Evolutionary conservation across 177 flowering plant species (phyloP), one percentile per base, ranked within the genome.

Genomic region (Tripterygium wilfordii): DNA sequence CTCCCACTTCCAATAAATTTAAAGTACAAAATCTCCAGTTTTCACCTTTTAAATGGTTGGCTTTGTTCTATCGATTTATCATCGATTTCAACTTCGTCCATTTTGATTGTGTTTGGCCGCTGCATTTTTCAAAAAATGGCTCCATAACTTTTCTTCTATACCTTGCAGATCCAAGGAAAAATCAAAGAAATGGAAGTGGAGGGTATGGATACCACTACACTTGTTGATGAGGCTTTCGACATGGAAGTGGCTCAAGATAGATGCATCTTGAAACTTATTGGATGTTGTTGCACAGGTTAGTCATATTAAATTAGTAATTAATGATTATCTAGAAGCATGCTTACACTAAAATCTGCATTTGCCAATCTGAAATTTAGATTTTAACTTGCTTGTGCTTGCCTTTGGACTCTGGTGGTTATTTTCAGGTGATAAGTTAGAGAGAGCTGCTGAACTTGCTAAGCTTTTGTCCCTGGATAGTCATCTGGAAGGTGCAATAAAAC

Each of bases 211-310:
- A 54, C 79, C 15, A 54, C 67, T 35, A 35, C 65, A 31, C 79
- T 80, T 17, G 96, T 84, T 46, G 96, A 94, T 42, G 88, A 84
- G 41, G 88, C 86, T 56, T 85, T 89, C 64, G 67, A 64, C 48
- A 19, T 71, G 20, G 96, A 94, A 75, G 75, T 80, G 9, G 79
- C 97, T 61, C 90, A 76, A 51, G 97, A 94, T 65, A 72, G 70
- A 72, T 87, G 95, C 77, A 94, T 94, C 55, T 60, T 94, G 68
- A 76, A 82, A 76, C 88, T 90, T 25, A 90, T 94, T 59, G 90
- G 79, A 27, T 74, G 86, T 23, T 94, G 96, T 68, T 94, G 99
- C 75, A 90, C 78, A 42, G 82, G 99, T 94, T 35, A 74, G 71
- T 29, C 19, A 30, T 48, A 48, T 8, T 0, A n/a, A n/a, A n/a